A percentile compares a stretch with the other conserved stretches of the same genome.
These are phyloP conservation scores for Heterobasidion irregulare DNA, from an alignment of 1,284 basidiomycete species.

Conservation along the genomic window DNA sequence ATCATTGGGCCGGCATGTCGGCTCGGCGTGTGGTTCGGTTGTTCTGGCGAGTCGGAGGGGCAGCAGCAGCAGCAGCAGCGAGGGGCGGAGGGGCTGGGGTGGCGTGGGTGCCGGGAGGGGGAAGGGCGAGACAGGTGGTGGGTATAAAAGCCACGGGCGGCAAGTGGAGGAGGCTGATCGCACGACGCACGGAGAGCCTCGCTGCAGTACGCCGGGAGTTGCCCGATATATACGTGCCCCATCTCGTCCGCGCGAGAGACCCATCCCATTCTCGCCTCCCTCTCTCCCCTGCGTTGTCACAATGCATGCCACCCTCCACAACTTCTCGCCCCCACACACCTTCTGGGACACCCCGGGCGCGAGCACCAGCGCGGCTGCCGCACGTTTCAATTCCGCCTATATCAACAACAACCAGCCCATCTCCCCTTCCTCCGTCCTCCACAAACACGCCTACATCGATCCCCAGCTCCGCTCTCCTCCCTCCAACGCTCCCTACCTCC, in stretches of 20 bases:
- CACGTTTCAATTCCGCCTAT: not conserved
- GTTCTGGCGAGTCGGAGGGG: not conserved
- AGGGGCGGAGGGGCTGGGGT: not conserved
- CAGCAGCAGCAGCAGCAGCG: not conserved
- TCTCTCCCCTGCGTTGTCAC: not conserved
- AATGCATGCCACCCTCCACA: constrained; percentile 10
- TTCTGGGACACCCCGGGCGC: constrained; percentile 15
- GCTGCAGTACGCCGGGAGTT: too few relatives aligned
- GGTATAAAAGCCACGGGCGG: not conserved
- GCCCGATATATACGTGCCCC: too few relatives aligned
- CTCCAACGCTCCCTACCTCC: not conserved
- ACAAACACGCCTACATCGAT: constrained; percentile 6
- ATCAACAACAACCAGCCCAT: constrained; percentile 7
- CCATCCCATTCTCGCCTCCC: not conserved
- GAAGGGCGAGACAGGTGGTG: not conserved
- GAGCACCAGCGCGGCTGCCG: constrained; percentile 9
- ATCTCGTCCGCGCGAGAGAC: too few relatives aligned
- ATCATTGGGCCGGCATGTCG: not conserved
- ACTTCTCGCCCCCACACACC: constrained; percentile 9
- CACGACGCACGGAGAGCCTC: too few relatives aligned
- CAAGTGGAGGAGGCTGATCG: too few relatives aligned
- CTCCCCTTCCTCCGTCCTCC: constrained; percentile 6
- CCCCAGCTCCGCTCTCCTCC: constrained; percentile 8
- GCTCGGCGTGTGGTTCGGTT: not conserved
- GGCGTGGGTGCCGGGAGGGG: not conserved